Evolutionary conservation across 495 filamentous ascomycete species (phyloP).

Genomic region (Bacidia rubella): DNA sequence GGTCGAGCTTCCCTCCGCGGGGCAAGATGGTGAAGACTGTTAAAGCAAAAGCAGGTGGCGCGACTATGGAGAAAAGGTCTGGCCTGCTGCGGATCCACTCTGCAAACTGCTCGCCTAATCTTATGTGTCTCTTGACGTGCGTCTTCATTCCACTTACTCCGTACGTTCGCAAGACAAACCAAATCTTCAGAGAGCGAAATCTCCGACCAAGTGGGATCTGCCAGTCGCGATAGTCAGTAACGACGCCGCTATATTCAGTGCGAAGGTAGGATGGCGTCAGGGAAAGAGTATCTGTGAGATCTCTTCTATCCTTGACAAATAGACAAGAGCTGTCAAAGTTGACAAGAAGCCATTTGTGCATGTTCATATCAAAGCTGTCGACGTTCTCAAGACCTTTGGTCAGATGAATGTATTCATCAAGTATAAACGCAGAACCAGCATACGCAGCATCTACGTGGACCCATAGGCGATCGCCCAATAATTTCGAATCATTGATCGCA

Average conservation of each 20-base stretch:
- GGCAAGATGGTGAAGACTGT: constrained; percentile 57
- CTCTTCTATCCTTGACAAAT: constrained; percentile 58
- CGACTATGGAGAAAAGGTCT: constrained; percentile 69
- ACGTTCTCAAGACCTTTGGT: constrained; percentile 48
- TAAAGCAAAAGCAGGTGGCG: constrained; percentile 62
- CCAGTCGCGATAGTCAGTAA: constrained; percentile 98
- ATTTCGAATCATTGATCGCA: constrained; percentile 45
- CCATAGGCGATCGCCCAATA: constrained; percentile 45
- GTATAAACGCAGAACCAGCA: constrained; percentile 72
- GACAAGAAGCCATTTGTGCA: constrained; percentile 96
- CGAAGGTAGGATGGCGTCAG: constrained; percentile 74
- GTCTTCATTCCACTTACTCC: constrained; percentile 65
- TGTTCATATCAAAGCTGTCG: constrained; percentile 86
- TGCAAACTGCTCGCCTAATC: constrained; percentile 57
- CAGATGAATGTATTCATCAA: constrained; percentile 65
- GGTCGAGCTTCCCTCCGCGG: constrained; percentile 9
- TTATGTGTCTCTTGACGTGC: constrained; percentile 54
- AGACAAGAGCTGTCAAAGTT: constrained; percentile 88
- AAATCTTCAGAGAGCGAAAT: constrained; percentile 89
- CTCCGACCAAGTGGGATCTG: constrained; percentile 88
- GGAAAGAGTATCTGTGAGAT: constrained; percentile 65
- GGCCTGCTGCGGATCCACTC: constrained; percentile 39
- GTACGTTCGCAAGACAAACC: constrained; percentile 88
- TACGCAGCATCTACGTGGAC: constrained; percentile 96
- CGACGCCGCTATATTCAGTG: constrained; percentile 67